These are phyloP conservation scores for Carnegiea gigantea DNA, from an alignment of 179 eudicot genomes.

Conservation along the genomic window DNA sequence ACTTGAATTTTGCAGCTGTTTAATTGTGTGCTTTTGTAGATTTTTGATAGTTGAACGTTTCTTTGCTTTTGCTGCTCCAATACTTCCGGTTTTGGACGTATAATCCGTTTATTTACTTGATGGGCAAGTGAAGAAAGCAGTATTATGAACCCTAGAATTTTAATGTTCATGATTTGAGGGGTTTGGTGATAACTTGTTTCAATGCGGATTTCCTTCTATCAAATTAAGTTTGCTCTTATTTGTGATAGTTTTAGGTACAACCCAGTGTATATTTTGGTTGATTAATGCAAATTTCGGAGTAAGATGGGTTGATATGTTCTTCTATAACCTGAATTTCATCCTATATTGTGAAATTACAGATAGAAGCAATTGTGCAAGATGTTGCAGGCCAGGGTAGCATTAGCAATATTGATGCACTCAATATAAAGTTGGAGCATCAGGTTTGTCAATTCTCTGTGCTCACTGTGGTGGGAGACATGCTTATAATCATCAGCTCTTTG, in stretches of 20 bases:
- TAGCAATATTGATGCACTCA: conserved; percentile 65
- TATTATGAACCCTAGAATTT: not conserved
- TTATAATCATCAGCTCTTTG: not conserved
- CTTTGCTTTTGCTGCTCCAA: not conserved
- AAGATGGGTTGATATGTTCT: not conserved
- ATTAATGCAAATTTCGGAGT: not conserved
- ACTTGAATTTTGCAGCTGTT: not conserved
- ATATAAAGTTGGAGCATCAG: conserved; percentile 70
- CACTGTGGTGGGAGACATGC: not conserved
- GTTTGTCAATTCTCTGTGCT: conserved; percentile 31
- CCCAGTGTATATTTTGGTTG: not conserved
- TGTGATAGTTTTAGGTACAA: not conserved
- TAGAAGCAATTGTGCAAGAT: conserved; percentile 85
- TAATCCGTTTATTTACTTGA: not conserved
- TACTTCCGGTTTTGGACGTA: not conserved
- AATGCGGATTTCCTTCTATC: not conserved
- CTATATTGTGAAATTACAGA: conserved; percentile 41
- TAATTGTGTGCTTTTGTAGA: not conserved
- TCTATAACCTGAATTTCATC: conserved; percentile 13
- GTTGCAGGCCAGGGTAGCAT: conserved; percentile 67
- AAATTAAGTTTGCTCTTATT: not conserved
- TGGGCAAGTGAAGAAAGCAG: not conserved
- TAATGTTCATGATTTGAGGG: not conserved
- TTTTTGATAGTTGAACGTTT: not conserved
- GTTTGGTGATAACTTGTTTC: not conserved